phyloP scores from a whole-genome alignment of 202 grass and related monocot species.

The Schoenoplectus tabernaemontani region DNA sequence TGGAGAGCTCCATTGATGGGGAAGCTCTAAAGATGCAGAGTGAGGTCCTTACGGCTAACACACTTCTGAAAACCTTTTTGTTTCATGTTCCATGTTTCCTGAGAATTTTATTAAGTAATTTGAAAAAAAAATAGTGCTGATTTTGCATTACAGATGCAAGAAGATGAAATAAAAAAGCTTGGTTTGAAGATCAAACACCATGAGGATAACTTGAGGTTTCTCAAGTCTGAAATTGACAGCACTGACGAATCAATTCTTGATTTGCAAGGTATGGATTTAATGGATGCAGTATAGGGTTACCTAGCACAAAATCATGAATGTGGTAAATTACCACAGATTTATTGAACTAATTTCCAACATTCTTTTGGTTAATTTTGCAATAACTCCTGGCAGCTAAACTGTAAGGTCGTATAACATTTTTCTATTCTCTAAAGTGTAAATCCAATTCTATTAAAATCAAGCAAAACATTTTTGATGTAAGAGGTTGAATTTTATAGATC shows the following conservation, averaged over 20 bases:
- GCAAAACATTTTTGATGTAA: background rate
- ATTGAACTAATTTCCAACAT: background rate
- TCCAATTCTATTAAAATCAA: background rate
- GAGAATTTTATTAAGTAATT: constrained; percentile 15
- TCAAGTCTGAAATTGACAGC: constrained; percentile 45
- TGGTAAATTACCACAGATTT: background rate
- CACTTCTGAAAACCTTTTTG: background rate
- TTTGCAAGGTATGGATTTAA: constrained; percentile 56
- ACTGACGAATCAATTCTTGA: constrained; percentile 31
- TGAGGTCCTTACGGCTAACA: background rate
- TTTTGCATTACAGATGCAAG: constrained; percentile 39
- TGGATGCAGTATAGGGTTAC: too few species aligned
- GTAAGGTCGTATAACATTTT: too few species aligned
- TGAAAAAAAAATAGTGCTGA: background rate
- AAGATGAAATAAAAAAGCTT: constrained; percentile 50
- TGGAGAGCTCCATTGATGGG: constrained; percentile 26
- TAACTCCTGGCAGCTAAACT: background rate
- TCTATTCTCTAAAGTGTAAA: too few species aligned
- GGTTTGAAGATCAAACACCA: constrained; percentile 52
- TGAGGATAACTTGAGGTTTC: constrained; percentile 51
- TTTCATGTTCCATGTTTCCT: background rate
- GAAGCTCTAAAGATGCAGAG: constrained; percentile 28
- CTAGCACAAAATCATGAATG: background rate
- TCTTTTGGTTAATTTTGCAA: background rate
- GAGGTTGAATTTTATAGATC: too few species aligned